phyloP scores from a whole-genome alignment of 805 yeast species.

The Suhomyces faveliae region DNA sequence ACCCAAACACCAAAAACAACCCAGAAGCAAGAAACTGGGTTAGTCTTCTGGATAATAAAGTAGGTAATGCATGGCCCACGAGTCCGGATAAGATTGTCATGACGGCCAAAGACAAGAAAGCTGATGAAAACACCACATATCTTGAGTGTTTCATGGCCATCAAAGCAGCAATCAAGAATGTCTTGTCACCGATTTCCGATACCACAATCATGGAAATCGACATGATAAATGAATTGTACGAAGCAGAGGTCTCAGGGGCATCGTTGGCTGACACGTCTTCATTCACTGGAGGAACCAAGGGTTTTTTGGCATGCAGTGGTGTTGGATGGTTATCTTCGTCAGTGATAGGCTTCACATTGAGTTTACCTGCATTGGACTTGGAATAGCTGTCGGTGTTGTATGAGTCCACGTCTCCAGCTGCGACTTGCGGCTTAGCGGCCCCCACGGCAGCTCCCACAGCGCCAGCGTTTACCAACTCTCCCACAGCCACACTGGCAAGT shows the following conservation, averaged over 20 bases:
- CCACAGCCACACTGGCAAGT: background rate
- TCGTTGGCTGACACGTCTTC: slow-evolving; percentile 4
- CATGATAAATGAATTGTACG: slow-evolving; percentile 63
- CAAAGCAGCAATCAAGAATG: slow-evolving; percentile 92
- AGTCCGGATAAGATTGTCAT: slow-evolving; percentile 92
- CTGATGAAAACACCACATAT: slow-evolving; percentile 81
- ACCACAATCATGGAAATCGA: slow-evolving; percentile 87
- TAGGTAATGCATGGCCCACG: slow-evolving; percentile 88
- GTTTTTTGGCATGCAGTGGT: slow-evolving; percentile 19
- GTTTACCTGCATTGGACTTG: slow-evolving; percentile 1
- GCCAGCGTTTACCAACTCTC: background rate
- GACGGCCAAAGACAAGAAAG: slow-evolving; percentile 76
- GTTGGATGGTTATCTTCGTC: slow-evolving; percentile 32
- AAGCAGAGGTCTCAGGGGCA: slow-evolving; percentile 10
- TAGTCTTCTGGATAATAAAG: slow-evolving; percentile 71
- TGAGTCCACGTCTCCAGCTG: background rate
- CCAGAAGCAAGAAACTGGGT: slow-evolving; percentile 82
- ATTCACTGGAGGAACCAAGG: slow-evolving; percentile 16
- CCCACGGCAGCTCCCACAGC: background rate
- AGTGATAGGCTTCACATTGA: slow-evolving; percentile 21
- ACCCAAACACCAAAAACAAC: slow-evolving; percentile 80
- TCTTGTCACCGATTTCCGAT: slow-evolving; percentile 97
- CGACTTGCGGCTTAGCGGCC: too few species aligned
- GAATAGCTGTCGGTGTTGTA: background rate
- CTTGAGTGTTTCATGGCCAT: slow-evolving; percentile 96